These are phyloP conservation scores for Trichomonas vaginalis DNA, from an alignment of 208 protist species.

Conservation along the genomic window DNA sequence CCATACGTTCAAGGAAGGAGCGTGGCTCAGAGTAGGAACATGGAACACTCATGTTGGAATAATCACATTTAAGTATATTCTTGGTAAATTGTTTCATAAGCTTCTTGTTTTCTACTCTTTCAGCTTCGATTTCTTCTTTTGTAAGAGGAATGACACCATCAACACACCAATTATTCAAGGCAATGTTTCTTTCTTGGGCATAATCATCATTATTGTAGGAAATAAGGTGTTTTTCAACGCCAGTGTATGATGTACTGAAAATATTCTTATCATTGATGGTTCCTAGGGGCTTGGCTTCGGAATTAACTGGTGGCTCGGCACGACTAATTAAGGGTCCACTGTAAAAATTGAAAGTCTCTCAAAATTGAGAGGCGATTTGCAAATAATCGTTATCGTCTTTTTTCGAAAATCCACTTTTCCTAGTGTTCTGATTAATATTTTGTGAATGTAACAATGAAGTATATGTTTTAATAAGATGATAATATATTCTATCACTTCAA, in stretches of 20 bases:
- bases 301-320: not conserved
- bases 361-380: too few species aligned
- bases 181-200: not conserved
- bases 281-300: not conserved
- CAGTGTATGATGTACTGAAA: not conserved
- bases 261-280: not conserved
- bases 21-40: conserved; percentile 20
- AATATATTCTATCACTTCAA: too few species aligned
- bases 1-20: conserved; percentile 17
- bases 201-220: not conserved
- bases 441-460: too few species aligned
- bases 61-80: not conserved
- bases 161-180: not conserved
- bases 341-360: too few species aligned
- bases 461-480: too few species aligned
- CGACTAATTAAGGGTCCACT: too few species aligned
- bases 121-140: not conserved
- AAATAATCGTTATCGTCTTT: too few species aligned
- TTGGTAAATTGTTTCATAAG: not conserved
- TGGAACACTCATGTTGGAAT: not conserved
- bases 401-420: too few species aligned
- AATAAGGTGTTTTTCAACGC: not conserved
- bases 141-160: not conserved
- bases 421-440: too few species aligned
- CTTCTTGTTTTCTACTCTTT: not conserved